Conservation (phyloP, 2,329 filamentous ascomycete species). For the Fusarium staphyleae region DNA sequence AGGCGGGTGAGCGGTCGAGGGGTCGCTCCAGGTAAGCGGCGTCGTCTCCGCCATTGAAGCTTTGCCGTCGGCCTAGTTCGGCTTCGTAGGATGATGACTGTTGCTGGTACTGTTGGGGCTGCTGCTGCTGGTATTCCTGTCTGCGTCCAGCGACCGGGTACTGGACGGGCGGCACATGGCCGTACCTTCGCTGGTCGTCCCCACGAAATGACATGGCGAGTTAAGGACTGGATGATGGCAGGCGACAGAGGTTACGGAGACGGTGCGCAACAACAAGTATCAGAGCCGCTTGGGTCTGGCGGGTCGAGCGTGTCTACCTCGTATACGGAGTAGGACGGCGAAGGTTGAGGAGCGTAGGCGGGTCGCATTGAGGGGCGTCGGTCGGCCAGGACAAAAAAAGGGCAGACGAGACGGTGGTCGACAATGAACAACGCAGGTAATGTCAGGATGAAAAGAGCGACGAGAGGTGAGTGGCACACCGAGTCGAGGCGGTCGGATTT, state of each 20-base stretch:
- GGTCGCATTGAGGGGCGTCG: slow-evolving; percentile 40
- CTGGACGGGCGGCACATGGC: slow-evolving; percentile 70
- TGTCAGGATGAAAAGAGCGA: slow-evolving; percentile 18
- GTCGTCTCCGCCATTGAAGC: slow-evolving; percentile 81
- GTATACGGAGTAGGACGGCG: slow-evolving; percentile 38
- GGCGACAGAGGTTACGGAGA: slow-evolving; percentile 15
- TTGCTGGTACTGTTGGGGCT: slow-evolving; percentile 38
- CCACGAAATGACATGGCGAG: slow-evolving; percentile 67
- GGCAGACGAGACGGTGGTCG: slow-evolving; percentile 6
- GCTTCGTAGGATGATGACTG: slow-evolving; percentile 48
- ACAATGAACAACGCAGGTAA: background rate
- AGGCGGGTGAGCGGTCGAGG: slow-evolving; percentile 36
- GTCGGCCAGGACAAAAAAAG: slow-evolving; percentile 10
- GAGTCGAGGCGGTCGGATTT: slow-evolving; percentile 31
- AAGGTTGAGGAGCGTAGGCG: slow-evolving; percentile 32
- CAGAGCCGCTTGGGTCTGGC: slow-evolving; percentile 36
- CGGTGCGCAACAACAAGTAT: slow-evolving; percentile 23
- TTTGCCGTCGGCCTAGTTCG: slow-evolving; percentile 61
- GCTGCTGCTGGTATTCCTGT: slow-evolving; percentile 43
- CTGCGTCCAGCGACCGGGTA: slow-evolving; percentile 60
- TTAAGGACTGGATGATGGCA: slow-evolving; percentile 5
- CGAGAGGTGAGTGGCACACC: slow-evolving; percentile 24
- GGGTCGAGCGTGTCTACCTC: slow-evolving; percentile 36
- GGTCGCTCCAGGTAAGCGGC: slow-evolving; percentile 57
- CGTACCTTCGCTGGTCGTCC: slow-evolving; percentile 69